Base-by-base conservation (phyloP, 2,329 filamentous ascomycete species). In the Botrytis deweyae region DNA sequence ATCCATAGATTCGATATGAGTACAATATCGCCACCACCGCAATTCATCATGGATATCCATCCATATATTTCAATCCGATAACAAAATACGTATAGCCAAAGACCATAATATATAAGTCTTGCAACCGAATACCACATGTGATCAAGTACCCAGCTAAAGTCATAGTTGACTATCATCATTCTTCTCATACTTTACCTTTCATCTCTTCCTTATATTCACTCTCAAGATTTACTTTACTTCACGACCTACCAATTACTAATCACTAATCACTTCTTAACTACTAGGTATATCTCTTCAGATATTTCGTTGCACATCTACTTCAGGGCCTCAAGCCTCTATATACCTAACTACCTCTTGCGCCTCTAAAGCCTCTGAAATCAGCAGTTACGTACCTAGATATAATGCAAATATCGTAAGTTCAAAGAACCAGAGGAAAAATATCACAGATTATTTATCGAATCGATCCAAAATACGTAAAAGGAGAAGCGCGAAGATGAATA, bases 41-140 rank as follows among this genome's bases (percentile, higher is more conserved):
- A 29, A 0, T 6, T 29, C 52, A 58, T 58, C 25, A 2, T 58
- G 14, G 1, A 29, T 29, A 29, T 29, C 29, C 29, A 29, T 29
- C 29, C 29, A 5, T 12, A n/a, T 5, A 18, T 18, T n/a, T 7
- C 22, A n/a, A 4, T n/a, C 61, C 7, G 8, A 63, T 16, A 7
- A 16, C 59, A n/a, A 1, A 8, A 63, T 8, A 18, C 10, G 14
- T 3, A 25, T n/a, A n/a, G 8, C 25, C 25, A 25, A 9, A 18
- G 22, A 40, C 2, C 14, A 9, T 16, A 14, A 63, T 2, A 5
- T 63, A 9, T 2, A n/a, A 22, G 25, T n/a, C 52, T 18, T 29
- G 3, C 6, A 58, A 18, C n/a, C n/a, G 3, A 10, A 0, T 16
- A n/a, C 12, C 18, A 14, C 20, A n/a, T 22, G 2, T 40, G n/a